These are phyloP conservation scores for Xylaria sp. DNA, from an alignment of 2,329 filamentous ascomycete species.

Conservation along the genomic window DNA sequence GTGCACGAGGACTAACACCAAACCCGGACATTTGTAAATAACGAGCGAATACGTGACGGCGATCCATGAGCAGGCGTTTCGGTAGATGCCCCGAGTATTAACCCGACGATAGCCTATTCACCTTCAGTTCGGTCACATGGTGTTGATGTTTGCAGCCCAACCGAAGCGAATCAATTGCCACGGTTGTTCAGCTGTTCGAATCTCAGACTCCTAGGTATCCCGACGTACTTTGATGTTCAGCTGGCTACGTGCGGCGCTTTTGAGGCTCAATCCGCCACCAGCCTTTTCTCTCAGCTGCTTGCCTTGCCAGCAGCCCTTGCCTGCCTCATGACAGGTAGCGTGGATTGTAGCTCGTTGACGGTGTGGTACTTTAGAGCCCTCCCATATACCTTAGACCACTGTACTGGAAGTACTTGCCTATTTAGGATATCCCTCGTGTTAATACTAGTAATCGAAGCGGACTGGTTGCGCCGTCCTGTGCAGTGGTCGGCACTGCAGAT, in stretches of 20 bases:
- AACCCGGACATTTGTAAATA: background rate
- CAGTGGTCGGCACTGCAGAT: background rate
- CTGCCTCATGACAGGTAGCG: background rate
- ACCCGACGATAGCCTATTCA: background rate
- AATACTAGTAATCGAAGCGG: background rate
- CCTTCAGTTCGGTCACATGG: background rate
- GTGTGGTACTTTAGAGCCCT: background rate
- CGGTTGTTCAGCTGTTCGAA: background rate
- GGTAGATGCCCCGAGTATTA: background rate
- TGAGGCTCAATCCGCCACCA: constrained; percentile 22
- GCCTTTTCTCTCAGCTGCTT: constrained; percentile 34
- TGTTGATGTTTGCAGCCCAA: constrained; percentile 3
- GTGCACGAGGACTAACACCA: background rate
- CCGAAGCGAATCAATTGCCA: background rate
- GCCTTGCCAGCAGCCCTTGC: constrained; percentile 19
- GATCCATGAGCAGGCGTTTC: constrained; percentile 5
- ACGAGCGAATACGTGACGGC: constrained; percentile 2
- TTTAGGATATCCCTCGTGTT: constrained; percentile 17
- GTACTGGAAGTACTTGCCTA: constrained; percentile 28
- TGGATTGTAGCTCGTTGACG: background rate
- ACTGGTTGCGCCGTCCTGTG: background rate
- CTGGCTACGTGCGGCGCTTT: constrained; percentile 12
- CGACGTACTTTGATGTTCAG: constrained; percentile 13
- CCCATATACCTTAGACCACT: too few relatives aligned
- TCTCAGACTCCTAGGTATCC: background rate